Conservation (phyloP, 2,329 filamentous ascomycete species). For the Verticillium longisporum region DNA sequence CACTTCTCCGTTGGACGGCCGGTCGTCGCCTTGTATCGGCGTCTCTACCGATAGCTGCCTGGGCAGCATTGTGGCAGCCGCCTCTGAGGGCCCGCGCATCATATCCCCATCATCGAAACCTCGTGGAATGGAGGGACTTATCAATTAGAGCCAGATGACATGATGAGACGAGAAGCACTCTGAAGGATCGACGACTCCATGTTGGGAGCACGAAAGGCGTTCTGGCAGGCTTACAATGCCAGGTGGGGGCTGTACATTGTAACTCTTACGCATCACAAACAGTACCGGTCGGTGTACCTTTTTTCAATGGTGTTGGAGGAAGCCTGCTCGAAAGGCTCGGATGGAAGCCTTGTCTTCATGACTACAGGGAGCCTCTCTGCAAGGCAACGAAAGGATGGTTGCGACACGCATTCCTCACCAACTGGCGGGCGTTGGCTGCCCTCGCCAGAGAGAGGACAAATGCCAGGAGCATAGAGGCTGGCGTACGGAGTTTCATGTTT, state of each 20-base stretch:
- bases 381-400: too few relatives aligned
- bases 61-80: conserved; percentile 3
- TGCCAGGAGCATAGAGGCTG: neutral
- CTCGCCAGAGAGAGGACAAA: neutral
- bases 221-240: too few relatives aligned
- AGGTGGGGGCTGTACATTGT: too few relatives aligned
- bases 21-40: conserved; percentile 5
- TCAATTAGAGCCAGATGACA: conserved; percentile 17
- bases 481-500: neutral
- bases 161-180: neutral
- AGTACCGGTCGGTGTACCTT: too few relatives aligned
- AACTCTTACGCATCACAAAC: too few relatives aligned
- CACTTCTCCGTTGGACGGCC: neutral
- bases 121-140: conserved; percentile 28
- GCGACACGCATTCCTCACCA: too few relatives aligned
- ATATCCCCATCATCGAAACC: conserved; percentile 38
- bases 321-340: too few relatives aligned
- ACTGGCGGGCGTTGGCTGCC: neutral
- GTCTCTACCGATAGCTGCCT: neutral
- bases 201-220: neutral
- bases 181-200: neutral
- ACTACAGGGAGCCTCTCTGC: too few relatives aligned
- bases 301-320: too few relatives aligned
- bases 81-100: conserved; percentile 19
- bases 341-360: too few relatives aligned